These are phyloP conservation scores for Boletus huronensis DNA, from an alignment of 768 basidiomycete species.

Conservation along the genomic window DNA sequence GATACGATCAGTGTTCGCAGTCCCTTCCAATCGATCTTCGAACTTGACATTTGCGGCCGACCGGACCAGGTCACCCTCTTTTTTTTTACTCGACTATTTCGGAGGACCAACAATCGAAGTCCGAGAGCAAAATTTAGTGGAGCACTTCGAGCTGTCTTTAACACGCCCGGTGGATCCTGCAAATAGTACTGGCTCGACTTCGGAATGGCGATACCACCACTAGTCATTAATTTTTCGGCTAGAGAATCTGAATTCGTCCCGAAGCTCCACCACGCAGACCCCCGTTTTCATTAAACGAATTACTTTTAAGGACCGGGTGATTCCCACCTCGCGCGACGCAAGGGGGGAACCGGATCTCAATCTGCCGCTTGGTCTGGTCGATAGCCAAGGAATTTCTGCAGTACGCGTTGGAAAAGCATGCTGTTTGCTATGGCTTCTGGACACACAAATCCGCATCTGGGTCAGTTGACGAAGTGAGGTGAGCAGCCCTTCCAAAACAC, in stretches of 20 bases:
- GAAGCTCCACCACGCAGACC: slow-evolving; percentile 1
- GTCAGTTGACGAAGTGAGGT: slow-evolving; percentile 23
- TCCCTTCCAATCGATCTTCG: background rate
- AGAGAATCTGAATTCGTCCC: slow-evolving; percentile 1
- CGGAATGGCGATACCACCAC: background rate
- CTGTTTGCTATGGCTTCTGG: slow-evolving; percentile 19
- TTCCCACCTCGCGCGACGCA: slow-evolving; percentile 22
- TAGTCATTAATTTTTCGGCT: background rate
- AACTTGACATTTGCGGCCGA: background rate
- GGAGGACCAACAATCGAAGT: background rate
- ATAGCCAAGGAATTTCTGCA: slow-evolving; percentile 8
- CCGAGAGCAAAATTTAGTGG: background rate
- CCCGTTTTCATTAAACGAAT: slow-evolving; percentile 16
- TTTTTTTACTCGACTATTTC: background rate
- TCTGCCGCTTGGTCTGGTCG: background rate
- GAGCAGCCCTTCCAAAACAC: slow-evolving; percentile 27
- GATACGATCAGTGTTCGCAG: background rate
- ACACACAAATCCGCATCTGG: slow-evolving; percentile 23
- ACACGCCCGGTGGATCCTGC: background rate
- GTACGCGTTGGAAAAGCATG: slow-evolving; percentile 27
- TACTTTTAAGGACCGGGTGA: slow-evolving; percentile 15
- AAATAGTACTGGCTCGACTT: background rate
- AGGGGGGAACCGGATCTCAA: background rate
- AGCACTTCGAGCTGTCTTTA: background rate
- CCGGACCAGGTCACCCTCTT: background rate